Evolutionary conservation across 768 basidiomycete genomes (phyloP), one percentile per base, ranked within the genome.

Genomic region (Hortiboletus flavorubellus): DNA sequence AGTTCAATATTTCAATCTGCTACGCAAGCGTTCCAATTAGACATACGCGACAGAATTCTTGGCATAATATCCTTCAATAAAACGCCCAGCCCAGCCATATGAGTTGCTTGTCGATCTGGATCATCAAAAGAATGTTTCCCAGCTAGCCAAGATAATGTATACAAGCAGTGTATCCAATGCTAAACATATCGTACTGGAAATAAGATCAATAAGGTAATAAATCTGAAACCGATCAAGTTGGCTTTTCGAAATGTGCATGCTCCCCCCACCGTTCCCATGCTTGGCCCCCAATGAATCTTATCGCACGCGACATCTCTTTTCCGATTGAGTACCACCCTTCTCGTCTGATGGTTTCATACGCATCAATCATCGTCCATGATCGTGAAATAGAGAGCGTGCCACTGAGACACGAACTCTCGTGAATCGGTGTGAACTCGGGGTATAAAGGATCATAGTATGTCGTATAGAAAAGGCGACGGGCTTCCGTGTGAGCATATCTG

Each of bases 371-470:
- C 21, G 77, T 72, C 72, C 77, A 75, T 33, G 74, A 64, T 56
- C 56, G 66, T 73, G 72, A 65, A 65, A 68, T 59, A 63, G 66
- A 63, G 72, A 68, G 62, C 65, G 72, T 56, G 65, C 74, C 61
- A 7, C 58, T 52, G 44, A 66, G 64, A 53, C 52, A 62, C 50
- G 69, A 59, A 46, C 39, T 56, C 29, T 54, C 62, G 68, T 66
- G 72, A 76, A 80, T 46, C 42, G 85, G 70, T 66, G 87, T 80
- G 50, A 89, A 77, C 63, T 89, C 85, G 15, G 86, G 84, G 66
- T 87, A 81, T 71, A 88, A 83, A 53, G 89, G 85, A 66, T 92
- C 88, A 63, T 86, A 89, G 61, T 89, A 91, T 55, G 80, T 85
- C 56, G 84, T 86, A 62, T 89, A 75, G 70, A 88, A 91, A 31